A percentile compares a stretch with the other conserved stretches of the same genome.
Evolutionary conservation across 345 rosid species (phyloP).

Genomic region (Eucalyptus shirleyi): DNA sequence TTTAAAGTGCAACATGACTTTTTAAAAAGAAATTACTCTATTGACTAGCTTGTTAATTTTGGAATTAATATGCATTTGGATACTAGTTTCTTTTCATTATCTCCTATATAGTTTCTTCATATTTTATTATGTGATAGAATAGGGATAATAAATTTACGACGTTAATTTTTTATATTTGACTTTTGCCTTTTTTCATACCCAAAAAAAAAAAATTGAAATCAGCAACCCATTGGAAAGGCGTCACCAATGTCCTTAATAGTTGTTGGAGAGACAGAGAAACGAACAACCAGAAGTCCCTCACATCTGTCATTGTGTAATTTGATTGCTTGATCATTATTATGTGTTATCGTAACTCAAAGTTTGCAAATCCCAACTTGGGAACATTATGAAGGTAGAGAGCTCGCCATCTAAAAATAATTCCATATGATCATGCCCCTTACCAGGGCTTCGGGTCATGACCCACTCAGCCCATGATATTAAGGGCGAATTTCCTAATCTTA

Average conservation of each 20-base stretch:
- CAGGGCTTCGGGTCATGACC: not conserved
- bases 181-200: too few relatives aligned
- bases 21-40: not conserved
- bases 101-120: not conserved
- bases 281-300: not conserved
- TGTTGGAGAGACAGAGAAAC: not conserved
- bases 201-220: not conserved
- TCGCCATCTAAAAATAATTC: not conserved
- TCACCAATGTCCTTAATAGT: not conserved
- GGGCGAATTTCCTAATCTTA: not conserved
- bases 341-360: not conserved
- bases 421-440: not conserved
- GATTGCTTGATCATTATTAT: too few relatives aligned
- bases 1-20: not conserved
- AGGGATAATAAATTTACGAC: too few relatives aligned
- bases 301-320: too few relatives aligned
- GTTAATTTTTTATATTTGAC: too few relatives aligned
- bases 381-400: not conserved
- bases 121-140: too few relatives aligned
- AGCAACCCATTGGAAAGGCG: not conserved
- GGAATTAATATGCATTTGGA: not conserved
- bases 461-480: not conserved
- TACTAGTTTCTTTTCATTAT: not conserved
- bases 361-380: not conserved
- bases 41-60: too few relatives aligned